Base-by-base conservation (phyloP, 1,284 basidiomycete genomes). In the Hymenochaete sp. region DNA sequence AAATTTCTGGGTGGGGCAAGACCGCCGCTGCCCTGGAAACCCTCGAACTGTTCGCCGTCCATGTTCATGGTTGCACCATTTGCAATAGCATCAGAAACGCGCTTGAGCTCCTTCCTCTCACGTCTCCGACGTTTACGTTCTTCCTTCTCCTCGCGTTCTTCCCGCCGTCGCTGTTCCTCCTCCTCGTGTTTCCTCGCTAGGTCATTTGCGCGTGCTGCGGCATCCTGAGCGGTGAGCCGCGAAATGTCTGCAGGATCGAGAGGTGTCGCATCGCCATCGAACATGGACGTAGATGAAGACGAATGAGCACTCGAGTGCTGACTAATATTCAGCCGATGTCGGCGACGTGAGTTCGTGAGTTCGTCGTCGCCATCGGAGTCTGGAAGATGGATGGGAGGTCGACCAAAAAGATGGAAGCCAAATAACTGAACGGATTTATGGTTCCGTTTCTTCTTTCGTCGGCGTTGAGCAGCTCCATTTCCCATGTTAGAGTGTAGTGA, bases 401-500 rank as follows among this genome's bases (percentile, higher is more conserved):
- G 67, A 19, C 81, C 82, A 52, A 84, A 81, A 3, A 83, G 65
- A 48, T 77, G 67, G 53, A 65, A 78, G 4, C 80, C 82, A 50
- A 82, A 81, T 2, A 84, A 54, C 13, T 68, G 70, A 53, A 82
- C 72, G 44, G 59, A 55, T 53, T 68, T 38, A 7, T 44, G 25
- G 32, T 18, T 6, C 50, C 54, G 57, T 53, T 59, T 61, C 38
- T 55, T 60, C 42, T 55, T 61, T 47, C 58, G 56, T 42, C 65
- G 61, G 42, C 65, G 61, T 7, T 64, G 55, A 9, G 57, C 55
- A 7, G 55, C 31, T 14, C 58, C 55, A 5, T 60, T 57, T 6
- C 76, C 78, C 5, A 74, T 56, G 55, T 80, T 78, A 2, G 80
- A 81, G 57, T 82, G 79, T 27, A 84, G 58, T 0, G 81, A 83